phyloP scores from a whole-genome alignment of 148 eudicot genomes.

The Rhododendron ferrugineum region DNA sequence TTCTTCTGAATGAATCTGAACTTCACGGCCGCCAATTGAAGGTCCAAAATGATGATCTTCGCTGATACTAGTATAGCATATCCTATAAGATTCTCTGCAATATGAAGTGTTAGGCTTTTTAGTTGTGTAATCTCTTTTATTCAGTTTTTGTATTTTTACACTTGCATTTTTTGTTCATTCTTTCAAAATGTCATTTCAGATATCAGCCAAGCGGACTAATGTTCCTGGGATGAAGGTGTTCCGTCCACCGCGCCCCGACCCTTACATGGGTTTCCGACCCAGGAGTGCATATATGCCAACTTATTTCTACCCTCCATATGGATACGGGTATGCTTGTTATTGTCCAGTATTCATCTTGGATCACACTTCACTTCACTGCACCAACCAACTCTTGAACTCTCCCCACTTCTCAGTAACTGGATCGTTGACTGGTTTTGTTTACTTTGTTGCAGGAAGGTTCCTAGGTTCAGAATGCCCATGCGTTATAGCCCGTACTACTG shows the following conservation, averaged over 20 bases:
- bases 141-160: neutral
- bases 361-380: neutral
- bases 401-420: neutral
- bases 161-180: neutral
- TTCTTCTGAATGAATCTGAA: slow-evolving; percentile 72
- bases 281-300: slow-evolving; percentile 50
- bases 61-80: neutral
- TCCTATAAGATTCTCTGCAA: neutral
- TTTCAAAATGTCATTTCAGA: slow-evolving; percentile 12
- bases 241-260: slow-evolving; percentile 55
- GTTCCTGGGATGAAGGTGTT: slow-evolving; percentile 82
- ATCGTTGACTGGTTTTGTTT: neutral
- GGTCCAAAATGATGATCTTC: slow-evolving; percentile 26
- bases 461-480: slow-evolving; percentile 70
- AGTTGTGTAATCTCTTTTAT: neutral
- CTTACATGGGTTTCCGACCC: slow-evolving; percentile 35
- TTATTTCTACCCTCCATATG: slow-evolving; percentile 54
- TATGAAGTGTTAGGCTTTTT: neutral
- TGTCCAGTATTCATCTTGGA: neutral
- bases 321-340: slow-evolving; percentile 53
- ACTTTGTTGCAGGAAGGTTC: slow-evolving; percentile 50
- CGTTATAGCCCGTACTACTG: slow-evolving; percentile 61
- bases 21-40: slow-evolving; percentile 87
- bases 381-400: neutral
- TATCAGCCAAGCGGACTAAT: slow-evolving; percentile 49